Conservation (phyloP, 768 basidiomycete genomes). For the Macrolepiota fuliginosa region DNA sequence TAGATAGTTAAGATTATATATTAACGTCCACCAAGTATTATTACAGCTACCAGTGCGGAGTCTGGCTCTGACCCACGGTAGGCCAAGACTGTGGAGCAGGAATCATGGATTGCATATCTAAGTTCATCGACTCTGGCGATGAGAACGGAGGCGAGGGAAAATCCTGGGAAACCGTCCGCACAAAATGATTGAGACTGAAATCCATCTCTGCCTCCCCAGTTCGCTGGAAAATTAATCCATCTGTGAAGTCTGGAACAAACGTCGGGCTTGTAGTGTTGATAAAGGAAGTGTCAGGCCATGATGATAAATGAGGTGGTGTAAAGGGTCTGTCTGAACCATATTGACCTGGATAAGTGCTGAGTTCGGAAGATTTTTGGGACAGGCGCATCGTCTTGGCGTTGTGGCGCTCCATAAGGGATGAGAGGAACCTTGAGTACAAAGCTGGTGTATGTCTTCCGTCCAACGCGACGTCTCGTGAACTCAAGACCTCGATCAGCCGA, state of each 20-base stretch:
- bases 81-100: slow-evolving; percentile 1
- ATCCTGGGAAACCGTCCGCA: slow-evolving; percentile 33
- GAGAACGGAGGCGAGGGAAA: slow-evolving; percentile 16
- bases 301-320: slow-evolving; percentile 30
- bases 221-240: slow-evolving; percentile 19
- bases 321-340: slow-evolving; percentile 17
- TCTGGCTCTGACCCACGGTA: background rate
- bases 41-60: background rate
- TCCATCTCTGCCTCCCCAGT: slow-evolving; percentile 39
- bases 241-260: slow-evolving; percentile 11
- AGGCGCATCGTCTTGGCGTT: background rate
- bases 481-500: slow-evolving; percentile 42
- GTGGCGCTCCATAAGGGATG: slow-evolving; percentile 35
- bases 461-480: slow-evolving; percentile 47
- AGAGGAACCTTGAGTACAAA: slow-evolving; percentile 55
- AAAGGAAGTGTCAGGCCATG: slow-evolving; percentile 43
- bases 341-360: background rate
- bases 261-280: background rate
- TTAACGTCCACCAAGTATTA: background rate
- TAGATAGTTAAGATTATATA: background rate
- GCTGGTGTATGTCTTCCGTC: slow-evolving; percentile 57
- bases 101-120: background rate
- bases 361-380: background rate
- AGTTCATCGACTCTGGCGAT: slow-evolving; percentile 14
- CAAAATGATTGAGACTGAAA: slow-evolving; percentile 45